These are phyloP conservation scores for Lachancea lanzarotensis DNA, from an alignment of 805 yeast species.

Conservation along the genomic window DNA sequence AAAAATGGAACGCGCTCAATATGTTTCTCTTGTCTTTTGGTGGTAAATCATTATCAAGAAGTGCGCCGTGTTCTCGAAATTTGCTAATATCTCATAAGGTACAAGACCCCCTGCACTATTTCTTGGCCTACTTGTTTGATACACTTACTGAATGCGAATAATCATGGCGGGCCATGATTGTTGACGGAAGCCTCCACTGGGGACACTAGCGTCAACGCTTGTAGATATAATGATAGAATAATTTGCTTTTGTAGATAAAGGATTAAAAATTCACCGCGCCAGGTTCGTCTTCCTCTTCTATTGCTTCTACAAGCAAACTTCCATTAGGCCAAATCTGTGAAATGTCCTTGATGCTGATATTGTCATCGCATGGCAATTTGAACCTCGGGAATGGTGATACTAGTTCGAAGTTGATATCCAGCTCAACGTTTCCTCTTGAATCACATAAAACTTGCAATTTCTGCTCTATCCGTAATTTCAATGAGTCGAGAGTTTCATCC, in stretches of 20 bases:
- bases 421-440: constrained; percentile 30
- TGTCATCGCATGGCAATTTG: constrained; percentile 34
- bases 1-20: neutral
- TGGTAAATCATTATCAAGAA: neutral
- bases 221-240: neutral
- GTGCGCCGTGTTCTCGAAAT: neutral
- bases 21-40: neutral
- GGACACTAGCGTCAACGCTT: neutral
- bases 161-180: neutral
- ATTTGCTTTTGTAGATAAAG: neutral
- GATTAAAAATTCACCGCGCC: neutral
- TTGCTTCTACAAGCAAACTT: constrained; percentile 47
- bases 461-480: constrained; percentile 9
- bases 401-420: constrained; percentile 49
- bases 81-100: neutral
- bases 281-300: constrained; percentile 22
- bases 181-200: constrained; percentile 5
- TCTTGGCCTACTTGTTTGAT: neutral
- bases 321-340: constrained; percentile 65
- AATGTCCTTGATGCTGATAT: constrained; percentile 34
- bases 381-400: constrained; percentile 59
- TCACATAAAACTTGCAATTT: constrained; percentile 15
- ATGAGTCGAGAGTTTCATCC: constrained; percentile 3
- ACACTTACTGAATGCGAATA: neutral
- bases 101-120: neutral